Conservation (phyloP, 108 stramenopile genomes). For the Pinguiococcus pyrenoidosus region DNA sequence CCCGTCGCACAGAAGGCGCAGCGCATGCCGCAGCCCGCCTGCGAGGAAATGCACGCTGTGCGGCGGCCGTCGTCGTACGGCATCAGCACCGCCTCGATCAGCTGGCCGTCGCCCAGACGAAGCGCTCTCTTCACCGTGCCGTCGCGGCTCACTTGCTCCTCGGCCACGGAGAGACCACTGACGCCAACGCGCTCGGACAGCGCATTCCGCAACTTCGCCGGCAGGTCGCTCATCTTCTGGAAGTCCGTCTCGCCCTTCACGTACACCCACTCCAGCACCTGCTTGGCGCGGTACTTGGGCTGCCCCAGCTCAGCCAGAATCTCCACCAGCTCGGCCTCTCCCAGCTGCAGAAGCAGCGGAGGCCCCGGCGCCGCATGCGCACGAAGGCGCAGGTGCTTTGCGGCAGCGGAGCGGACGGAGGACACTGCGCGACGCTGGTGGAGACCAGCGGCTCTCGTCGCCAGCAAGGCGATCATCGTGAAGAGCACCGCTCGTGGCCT, state of each 20-base stretch:
- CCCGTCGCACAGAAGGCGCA: conserved; percentile 77
- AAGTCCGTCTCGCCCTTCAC: conserved; percentile 54
- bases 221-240: conserved; percentile 67
- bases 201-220: conserved; percentile 45
- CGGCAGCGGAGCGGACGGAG: too few species aligned
- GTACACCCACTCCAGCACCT: conserved; percentile 67
- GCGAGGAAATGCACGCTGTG: conserved; percentile 85
- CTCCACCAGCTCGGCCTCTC: too few species aligned
- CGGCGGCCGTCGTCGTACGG: conserved; percentile 83
- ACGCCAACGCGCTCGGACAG: conserved; percentile 41
- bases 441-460: too few species aligned
- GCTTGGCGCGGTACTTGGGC: conserved; percentile 68
- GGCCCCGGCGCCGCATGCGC: too few species aligned
- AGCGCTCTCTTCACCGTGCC: conserved; percentile 86
- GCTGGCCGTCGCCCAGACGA: conserved; percentile 62
- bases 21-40: conserved; percentile 94
- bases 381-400: too few species aligned
- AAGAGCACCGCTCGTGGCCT: too few species aligned
- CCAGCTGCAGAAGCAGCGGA: too few species aligned
- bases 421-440: too few species aligned
- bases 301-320: conserved; percentile 11
- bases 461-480: too few species aligned
- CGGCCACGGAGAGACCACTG: conserved; percentile 44
- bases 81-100: conserved; percentile 93
- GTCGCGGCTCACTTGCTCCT: conserved; percentile 58